These are phyloP conservation scores for Mycogone perniciosa DNA, from an alignment of 2,329 filamentous ascomycete genomes.

Conservation along the genomic window DNA sequence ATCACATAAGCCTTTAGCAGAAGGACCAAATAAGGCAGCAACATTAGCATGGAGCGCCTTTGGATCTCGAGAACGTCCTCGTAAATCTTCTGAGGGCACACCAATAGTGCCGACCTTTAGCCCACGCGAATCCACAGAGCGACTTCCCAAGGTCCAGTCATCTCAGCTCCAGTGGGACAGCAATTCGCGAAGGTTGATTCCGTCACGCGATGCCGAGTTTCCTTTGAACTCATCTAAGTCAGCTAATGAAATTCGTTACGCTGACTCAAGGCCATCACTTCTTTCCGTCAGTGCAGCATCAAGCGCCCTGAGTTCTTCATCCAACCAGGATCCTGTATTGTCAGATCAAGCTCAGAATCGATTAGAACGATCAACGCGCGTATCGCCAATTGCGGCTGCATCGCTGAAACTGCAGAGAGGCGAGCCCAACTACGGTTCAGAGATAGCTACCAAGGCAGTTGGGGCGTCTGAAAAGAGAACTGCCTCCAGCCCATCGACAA, in stretches of 20 bases:
- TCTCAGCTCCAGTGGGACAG: constrained; percentile 46
- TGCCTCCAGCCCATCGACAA: neutral
- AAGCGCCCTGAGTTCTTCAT: constrained; percentile 41
- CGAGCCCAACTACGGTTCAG: neutral
- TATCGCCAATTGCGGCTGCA: neutral
- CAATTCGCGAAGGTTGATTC: constrained; percentile 46
- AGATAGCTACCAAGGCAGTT: neutral
- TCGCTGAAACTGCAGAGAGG: constrained; percentile 1
- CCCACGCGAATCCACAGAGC: constrained; percentile 26
- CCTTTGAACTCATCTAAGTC: constrained; percentile 21
- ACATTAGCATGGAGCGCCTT: constrained; percentile 54
- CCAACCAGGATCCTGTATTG: constrained; percentile 19
- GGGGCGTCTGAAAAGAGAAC: constrained; percentile 1
- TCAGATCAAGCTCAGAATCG: neutral
- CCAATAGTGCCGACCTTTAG: constrained; percentile 15
- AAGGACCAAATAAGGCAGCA: constrained; percentile 58
- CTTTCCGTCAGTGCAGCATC: constrained; percentile 52
- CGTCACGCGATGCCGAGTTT: constrained; percentile 29
- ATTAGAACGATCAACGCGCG: neutral
- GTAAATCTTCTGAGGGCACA: constrained; percentile 21
- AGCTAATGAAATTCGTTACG: constrained; percentile 37
- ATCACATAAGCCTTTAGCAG: constrained; percentile 36
- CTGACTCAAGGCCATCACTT: constrained; percentile 34
- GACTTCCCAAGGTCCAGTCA: constrained; percentile 25
- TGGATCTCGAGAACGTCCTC: constrained; percentile 32